Conservation (phyloP, 2,329 filamentous ascomycete species). For the Sphaceloma murrayae region DNA sequence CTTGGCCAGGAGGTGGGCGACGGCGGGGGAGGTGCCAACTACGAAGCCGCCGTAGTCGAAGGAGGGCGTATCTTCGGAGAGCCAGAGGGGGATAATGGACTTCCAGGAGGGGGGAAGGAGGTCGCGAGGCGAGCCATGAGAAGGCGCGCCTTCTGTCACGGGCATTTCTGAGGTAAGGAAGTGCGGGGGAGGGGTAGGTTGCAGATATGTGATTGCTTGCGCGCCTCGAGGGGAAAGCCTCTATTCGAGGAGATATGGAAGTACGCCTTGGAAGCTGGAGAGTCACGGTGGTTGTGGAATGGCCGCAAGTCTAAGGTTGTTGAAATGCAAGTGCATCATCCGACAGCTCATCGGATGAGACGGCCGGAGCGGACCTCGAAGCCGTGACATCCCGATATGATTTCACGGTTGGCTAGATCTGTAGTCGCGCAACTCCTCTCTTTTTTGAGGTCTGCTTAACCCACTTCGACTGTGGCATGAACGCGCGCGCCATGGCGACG, state of each 20-base stretch:
- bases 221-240: neutral
- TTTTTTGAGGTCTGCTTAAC: too few species aligned
- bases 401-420: too few species aligned
- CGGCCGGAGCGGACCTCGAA: neutral
- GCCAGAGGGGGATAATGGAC: constrained; percentile 68
- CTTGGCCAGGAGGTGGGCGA: constrained; percentile 48
- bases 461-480: too few species aligned
- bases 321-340: neutral
- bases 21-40: constrained; percentile 57
- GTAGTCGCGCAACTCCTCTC: too few species aligned
- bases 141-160: constrained; percentile 43
- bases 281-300: too few species aligned
- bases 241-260: neutral
- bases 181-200: neutral
- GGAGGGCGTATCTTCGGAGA: constrained; percentile 90
- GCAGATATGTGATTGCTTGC: neutral
- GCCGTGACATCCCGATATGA: neutral
- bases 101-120: constrained; percentile 83
- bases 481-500: neutral
- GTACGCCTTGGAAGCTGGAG: neutral
- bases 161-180: constrained; percentile 23
- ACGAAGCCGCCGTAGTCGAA: constrained; percentile 98
- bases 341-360: neutral
- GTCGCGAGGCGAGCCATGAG: constrained; percentile 54
- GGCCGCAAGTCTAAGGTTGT: neutral